phyloP scores from a whole-genome alignment of 495 filamentous ascomycete genomes.

The Neurospora hispaniola region DNA sequence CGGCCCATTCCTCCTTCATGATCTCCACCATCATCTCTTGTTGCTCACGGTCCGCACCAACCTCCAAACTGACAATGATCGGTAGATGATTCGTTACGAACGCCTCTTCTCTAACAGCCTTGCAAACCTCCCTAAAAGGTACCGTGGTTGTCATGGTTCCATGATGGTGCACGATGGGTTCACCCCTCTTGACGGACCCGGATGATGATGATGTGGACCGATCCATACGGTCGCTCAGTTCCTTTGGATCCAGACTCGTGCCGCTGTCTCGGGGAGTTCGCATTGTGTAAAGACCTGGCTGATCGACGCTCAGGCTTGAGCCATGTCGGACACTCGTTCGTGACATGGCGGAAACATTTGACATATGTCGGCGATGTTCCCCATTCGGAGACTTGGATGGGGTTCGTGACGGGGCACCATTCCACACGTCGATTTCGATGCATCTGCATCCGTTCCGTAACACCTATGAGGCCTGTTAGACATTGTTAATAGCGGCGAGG shows the following conservation, averaged over 20 bases:
- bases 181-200: slow-evolving; percentile 10
- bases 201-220: slow-evolving; percentile 20
- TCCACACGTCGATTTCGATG: slow-evolving; percentile 95
- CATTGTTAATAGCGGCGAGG: neutral
- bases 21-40: slow-evolving; percentile 88
- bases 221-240: slow-evolving; percentile 9
- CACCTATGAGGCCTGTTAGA: slow-evolving; percentile 17
- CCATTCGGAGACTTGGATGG: slow-evolving; percentile 19
- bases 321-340: slow-evolving; percentile 20
- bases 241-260: slow-evolving; percentile 19
- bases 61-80: slow-evolving; percentile 82
- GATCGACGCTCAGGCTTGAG: slow-evolving; percentile 9
- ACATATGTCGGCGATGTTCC: slow-evolving; percentile 27
- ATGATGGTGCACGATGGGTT: slow-evolving; percentile 24
- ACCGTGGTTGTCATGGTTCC: slow-evolving; percentile 80
- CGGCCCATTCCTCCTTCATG: slow-evolving; percentile 77
- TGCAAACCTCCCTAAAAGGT: slow-evolving; percentile 77
- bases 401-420: slow-evolving; percentile 40
- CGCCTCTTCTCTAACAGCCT: slow-evolving; percentile 65
- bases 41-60: slow-evolving; percentile 70
- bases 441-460: slow-evolving; percentile 73
- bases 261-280: slow-evolving; percentile 10
- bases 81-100: slow-evolving; percentile 66
- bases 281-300: neutral
- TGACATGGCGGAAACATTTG: slow-evolving; percentile 29